Conservation (phyloP, 345 rosid species). For the Pelargonium nanum region DNA sequence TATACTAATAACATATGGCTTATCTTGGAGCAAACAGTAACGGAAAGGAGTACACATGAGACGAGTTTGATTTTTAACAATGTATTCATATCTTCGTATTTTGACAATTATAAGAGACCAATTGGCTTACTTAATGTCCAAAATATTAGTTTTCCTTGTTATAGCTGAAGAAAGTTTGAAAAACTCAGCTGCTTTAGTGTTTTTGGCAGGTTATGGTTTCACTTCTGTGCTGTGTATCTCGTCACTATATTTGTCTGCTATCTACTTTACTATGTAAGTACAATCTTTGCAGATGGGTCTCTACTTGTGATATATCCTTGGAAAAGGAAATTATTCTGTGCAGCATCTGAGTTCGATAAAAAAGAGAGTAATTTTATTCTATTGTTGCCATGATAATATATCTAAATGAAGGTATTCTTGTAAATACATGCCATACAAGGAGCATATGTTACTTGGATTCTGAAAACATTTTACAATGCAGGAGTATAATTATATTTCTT, state of each 20-base stretch:
- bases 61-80: not conserved
- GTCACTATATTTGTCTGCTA: conserved; percentile 61
- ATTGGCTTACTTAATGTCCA: too few species aligned
- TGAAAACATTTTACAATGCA: conserved; percentile 22
- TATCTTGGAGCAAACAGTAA: too few species aligned
- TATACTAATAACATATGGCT: too few species aligned
- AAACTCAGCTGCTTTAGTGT: conserved; percentile 1
- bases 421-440: too few species aligned
- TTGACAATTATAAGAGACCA: too few species aligned
- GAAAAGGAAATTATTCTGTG: not conserved
- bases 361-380: conserved; percentile 1
- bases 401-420: conserved; percentile 5
- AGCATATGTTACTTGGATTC: too few species aligned
- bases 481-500: conserved; percentile 66
- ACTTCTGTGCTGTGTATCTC: conserved; percentile 66
- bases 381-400: not conserved
- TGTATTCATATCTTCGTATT: not conserved
- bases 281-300: not conserved
- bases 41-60: not conserved
- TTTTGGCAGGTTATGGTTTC: conserved; percentile 82
- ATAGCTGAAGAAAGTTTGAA: too few species aligned
- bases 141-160: not conserved
- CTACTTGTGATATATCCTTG: not conserved
- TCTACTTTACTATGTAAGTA: conserved; percentile 71
- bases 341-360: too few species aligned